These are phyloP conservation scores for Nemania bipapillata DNA, from an alignment of 2,329 filamentous ascomycete genomes.

Conservation along the genomic window DNA sequence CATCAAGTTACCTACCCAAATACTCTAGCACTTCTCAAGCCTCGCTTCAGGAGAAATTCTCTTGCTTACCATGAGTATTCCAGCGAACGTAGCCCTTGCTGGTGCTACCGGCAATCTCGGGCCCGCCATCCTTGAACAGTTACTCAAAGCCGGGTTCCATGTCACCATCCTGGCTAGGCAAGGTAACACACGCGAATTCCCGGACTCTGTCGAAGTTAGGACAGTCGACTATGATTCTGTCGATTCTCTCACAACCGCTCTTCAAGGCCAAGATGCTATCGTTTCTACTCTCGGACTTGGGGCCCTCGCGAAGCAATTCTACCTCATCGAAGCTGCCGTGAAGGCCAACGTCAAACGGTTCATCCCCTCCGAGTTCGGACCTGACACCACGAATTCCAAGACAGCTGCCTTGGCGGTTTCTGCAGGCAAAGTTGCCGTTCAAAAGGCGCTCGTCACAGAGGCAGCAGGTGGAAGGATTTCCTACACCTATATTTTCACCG, in stretches of 20 bases:
- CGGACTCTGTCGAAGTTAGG: conserved; percentile 56
- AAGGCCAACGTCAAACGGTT: conserved; percentile 68
- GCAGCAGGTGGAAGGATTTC: conserved; percentile 50
- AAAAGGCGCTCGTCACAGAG: conserved; percentile 56
- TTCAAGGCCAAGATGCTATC: conserved; percentile 68
- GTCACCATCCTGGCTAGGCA: conserved; percentile 66
- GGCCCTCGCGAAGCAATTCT: conserved; percentile 54
- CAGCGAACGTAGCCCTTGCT: conserved; percentile 42
- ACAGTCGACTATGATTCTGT: conserved; percentile 61
- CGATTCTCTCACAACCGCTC: conserved; percentile 60
- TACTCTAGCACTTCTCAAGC: neutral
- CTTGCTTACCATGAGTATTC: conserved; percentile 26
- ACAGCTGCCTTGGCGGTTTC: conserved; percentile 62
- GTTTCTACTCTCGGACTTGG: conserved; percentile 58
- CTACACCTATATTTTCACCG: conserved; percentile 53
- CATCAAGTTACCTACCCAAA: neutral
- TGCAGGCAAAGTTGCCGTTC: conserved; percentile 59
- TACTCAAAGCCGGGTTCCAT: conserved; percentile 58
- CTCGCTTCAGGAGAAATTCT: neutral
- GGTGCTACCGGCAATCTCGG: conserved; percentile 53
- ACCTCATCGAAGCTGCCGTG: conserved; percentile 67
- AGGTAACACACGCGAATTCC: conserved; percentile 53
- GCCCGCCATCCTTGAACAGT: conserved; percentile 52
- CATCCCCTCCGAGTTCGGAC: conserved; percentile 68
- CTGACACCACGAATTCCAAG: conserved; percentile 54